Percentiles rank a stretch among this genome's conserved stretches.
phyloP scores from a whole-genome alignment of 2,329 filamentous ascomycete genomes.

The Verticillium klebahnii region DNA sequence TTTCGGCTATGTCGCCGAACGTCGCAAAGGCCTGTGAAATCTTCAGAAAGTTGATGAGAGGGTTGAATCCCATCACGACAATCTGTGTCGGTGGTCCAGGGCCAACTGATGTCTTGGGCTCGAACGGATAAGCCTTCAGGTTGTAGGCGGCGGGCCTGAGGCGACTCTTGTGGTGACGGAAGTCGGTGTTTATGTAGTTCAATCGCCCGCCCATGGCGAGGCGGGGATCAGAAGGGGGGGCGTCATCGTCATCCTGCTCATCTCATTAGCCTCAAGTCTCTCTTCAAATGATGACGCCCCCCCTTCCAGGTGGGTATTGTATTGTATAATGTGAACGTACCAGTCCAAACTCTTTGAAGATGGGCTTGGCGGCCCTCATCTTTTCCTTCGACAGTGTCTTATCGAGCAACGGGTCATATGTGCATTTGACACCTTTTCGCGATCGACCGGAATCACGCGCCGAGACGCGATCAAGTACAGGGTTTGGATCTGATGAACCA shows the following conservation, averaged over 20 bases:
- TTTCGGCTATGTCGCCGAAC: constrained; percentile 83
- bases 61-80: constrained; percentile 94
- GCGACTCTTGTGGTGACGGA: constrained; percentile 66
- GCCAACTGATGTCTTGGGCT: constrained; percentile 77
- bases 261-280: constrained; percentile 53
- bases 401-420: constrained; percentile 56
- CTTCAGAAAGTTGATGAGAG: constrained; percentile 74
- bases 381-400: constrained; percentile 42
- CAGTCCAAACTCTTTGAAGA: constrained; percentile 60
- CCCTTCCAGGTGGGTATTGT: constrained; percentile 36
- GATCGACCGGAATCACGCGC: constrained; percentile 52
- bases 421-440: constrained; percentile 54
- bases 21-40: constrained; percentile 71
- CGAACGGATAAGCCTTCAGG: constrained; percentile 76
- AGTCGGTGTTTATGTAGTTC: constrained; percentile 65
- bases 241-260: constrained; percentile 68
- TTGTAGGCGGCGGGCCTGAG: constrained; percentile 71
- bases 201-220: constrained; percentile 63
- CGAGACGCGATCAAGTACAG: constrained; percentile 38
- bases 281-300: constrained; percentile 58
- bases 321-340: constrained; percentile 50
- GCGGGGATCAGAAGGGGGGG: constrained; percentile 76
- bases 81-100: constrained; percentile 87
- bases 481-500: constrained; percentile 23
- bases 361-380: constrained; percentile 54